Percentiles rank a stretch among this genome's conserved stretches.
phyloP scores from a whole-genome alignment of 2,329 filamentous ascomycete species.

The Chaetomiaceae sp. region DNA sequence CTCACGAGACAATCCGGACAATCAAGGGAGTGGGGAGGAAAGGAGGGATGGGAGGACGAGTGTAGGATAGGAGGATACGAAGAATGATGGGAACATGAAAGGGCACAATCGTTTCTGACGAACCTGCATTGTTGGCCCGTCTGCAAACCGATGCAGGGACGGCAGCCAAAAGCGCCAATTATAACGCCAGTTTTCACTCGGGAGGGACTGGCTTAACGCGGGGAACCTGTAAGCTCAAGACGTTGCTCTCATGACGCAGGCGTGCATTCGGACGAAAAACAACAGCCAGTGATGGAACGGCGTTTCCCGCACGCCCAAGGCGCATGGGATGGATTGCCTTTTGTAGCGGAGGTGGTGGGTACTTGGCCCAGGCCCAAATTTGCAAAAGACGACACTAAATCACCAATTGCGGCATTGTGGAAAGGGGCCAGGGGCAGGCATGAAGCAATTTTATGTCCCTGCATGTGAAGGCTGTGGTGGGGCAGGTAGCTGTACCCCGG shows the following conservation, averaged over 20 bases:
- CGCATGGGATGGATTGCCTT: constrained; percentile 11
- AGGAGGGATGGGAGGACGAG: constrained; percentile 1
- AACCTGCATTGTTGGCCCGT: constrained; percentile 22
- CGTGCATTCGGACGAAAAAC: constrained; percentile 13
- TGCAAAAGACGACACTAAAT: constrained; percentile 10
- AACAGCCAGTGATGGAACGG: constrained; percentile 16
- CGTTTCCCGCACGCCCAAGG: constrained; percentile 13
- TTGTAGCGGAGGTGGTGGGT: constrained; percentile 11
- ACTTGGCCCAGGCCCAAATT: constrained; percentile 6
- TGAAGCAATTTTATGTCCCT: constrained; percentile 6
- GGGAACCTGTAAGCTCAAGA: constrained; percentile 17
- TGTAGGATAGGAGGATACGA: no score
- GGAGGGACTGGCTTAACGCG: neutral
- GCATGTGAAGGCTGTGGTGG: neutral
- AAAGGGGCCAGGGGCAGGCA: neutral
- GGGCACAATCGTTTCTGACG: constrained; percentile 11
- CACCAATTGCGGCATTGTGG: constrained; percentile 3
- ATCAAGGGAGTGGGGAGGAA: neutral
- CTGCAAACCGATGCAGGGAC: constrained; percentile 10
- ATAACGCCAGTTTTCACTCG: constrained; percentile 4
- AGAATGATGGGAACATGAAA: neutral
- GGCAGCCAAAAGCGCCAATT: constrained; percentile 7
- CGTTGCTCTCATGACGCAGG: constrained; percentile 24
- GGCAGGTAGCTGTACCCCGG: constrained; percentile 14
- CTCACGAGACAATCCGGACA: no score